Base-by-base conservation (phyloP, 2,329 filamentous ascomycete genomes). In the Botrytis pseudocinerea region DNA sequence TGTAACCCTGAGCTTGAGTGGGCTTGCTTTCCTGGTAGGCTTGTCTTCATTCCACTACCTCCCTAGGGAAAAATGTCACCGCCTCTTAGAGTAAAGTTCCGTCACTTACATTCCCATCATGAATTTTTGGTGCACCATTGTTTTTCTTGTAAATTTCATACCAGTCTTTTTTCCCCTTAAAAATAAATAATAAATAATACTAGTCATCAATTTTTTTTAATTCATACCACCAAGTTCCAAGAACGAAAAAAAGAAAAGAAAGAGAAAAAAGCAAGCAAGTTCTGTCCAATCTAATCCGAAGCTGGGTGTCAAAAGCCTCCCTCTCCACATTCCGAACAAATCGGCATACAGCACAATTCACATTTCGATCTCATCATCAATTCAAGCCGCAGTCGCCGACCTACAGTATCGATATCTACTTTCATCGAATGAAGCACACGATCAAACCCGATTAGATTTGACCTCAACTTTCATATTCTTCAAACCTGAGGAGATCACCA, bases 261-360 rank as follows among this genome's bases (percentile, higher is more conserved):
- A 18, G 28, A 25, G n/a, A 69, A 69, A 68, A 69, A 59, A 69
- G n/a, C 22, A 70, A 63, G 46, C n/a, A 46, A n/a, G 14, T 28
- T 44, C 38, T 16, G 38, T 60, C 38, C 25, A 64, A 46, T 60
- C 35, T 25, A 62, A 44, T 38, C 68, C 28, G 6, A 70, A 70
- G 68, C 42, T 60, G 57, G 28, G 20, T 60, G 48, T 60, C 46
- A 28, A 68, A 68, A 54, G 46, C 64, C 51, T 69, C 69, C 69
- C 69, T 65, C 69, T 71, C 69, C 69, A 71, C 69, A 71, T 71
- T 71, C 66, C 61, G 54, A 46, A 44, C 25, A 61, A 44, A 35
- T 61, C 38, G 51, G 66, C 54, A 69, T 51, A 65, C 60, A 57
- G 51, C 64, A 71, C 64, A 71, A 64, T 71, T 64, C 28, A 60